Base-by-base conservation (phyloP, 2,329 filamentous ascomycete genomes). In the Pleoardoris graminearum region DNA sequence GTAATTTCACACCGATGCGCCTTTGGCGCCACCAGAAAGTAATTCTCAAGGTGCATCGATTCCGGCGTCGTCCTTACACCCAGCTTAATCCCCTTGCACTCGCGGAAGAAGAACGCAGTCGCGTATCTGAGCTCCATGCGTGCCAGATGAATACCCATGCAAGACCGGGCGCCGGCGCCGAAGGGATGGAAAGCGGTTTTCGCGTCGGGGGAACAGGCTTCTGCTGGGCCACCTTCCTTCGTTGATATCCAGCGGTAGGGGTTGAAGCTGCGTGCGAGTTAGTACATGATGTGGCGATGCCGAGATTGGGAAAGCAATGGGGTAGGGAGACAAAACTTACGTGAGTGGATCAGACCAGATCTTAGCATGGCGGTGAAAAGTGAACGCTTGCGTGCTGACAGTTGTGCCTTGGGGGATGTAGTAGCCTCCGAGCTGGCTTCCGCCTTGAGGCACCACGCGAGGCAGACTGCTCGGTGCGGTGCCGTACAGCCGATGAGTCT, bases 71-170 rank as follows among this genome's bases (percentile, higher is more conserved):
- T 69, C 3, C 48, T 58, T 10, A 50, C 45, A 0, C 61, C 64
- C 33, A 75, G 43, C 30, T 54, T 55, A 2, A 70, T 54, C 0
- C 70, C 69, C 23, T 50, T 59, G 54, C 77, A 82, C 27, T 77
- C 68, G 0, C 75, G 72, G 62, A 85, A 83, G 65, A 86, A 82
- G 4, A 76, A 70, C 0, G 80, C 79, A 0, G 77, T 73, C 0
- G 76, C 80, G 30, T 82, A 75, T 7, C 82, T 75, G 25, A 85
- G 61, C 60, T 85, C 82, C 69, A 82, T 82, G 19, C 75, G 71
- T 0, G 87, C 87, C 57, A 90, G 82, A 60, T 90, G 86, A 5
- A 85, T 82, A 0, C 87, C 87, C 4, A 90, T 76, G 59, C 87
- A 90, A 71, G 87, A 86, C 21, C 86, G 76, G 0, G 86, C 84